Evolutionary conservation across 768 basidiomycete genomes (phyloP), one percentile per base, ranked within the genome.

Genomic region (Tulasnella sp.): DNA sequence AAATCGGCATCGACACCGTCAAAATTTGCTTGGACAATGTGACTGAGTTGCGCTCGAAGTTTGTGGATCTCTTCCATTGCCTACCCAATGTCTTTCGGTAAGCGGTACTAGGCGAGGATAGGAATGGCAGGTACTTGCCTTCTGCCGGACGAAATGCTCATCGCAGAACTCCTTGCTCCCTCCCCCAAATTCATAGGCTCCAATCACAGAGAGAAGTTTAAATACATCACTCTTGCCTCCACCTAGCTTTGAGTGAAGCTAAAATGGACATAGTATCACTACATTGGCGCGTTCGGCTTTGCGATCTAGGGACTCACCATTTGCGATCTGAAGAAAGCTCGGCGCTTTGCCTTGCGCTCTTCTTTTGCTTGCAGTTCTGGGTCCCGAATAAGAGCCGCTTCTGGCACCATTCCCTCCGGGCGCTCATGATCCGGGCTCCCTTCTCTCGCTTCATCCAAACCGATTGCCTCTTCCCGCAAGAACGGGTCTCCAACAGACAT

Each of bases 31-130:
- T 89, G 88, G 6, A 97, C 94, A 71, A 99, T 96, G 79, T 89
- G 90, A 82, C 90, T 93, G 79, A 99, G 92, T 83, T 99, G 98
- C 0, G 91, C 89, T 46, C 96, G 91, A 6, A 99, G 88, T 84
- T 99, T 98, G 85, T 97, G 98, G 46, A 98, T 97, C 86, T 99
- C 98, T 85, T 98, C 94, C 97, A 99, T 99, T 0, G 96, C 94
- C 97, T 98, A 79, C 7, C 73, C 6, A 19, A 46, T 14, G 44
- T 31, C 9, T 16, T 56, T 62, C 27, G 39, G 77, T 9, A 40
- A 39, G 62, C 38, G 74, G 9, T 83, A 40, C 81, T 46, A 75
- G 6, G 71, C n/a, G 8, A 56, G 44, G 34, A 42, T 4, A 14
- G 8, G 24, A 46, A 46, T n/a, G n/a, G n/a, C 27, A 42, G 3